A percentile compares a stretch with the other conserved stretches of the same genome.
These are phyloP conservation scores for Cladophialophora immunda DNA, from an alignment of 2,329 filamentous ascomycete species.

Conservation along the genomic window DNA sequence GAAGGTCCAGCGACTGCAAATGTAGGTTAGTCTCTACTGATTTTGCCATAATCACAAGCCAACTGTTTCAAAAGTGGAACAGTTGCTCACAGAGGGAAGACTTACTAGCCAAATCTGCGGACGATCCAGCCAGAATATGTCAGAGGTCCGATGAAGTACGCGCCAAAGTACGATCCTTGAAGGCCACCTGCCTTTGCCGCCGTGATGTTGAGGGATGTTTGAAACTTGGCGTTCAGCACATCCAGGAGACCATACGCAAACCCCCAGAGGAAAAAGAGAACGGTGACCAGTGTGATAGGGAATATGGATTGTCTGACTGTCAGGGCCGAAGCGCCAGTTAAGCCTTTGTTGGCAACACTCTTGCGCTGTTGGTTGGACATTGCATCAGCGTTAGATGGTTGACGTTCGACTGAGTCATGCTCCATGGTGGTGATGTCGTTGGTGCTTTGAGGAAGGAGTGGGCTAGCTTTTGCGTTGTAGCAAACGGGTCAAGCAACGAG, in stretches of 20 bases:
- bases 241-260: constrained; percentile 60
- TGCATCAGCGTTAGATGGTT: constrained; percentile 39
- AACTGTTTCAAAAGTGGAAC: background rate
- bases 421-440: constrained; percentile 25
- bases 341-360: constrained; percentile 39
- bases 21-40: background rate
- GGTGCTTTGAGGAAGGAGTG: background rate
- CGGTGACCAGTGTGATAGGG: constrained; percentile 56
- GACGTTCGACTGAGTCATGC: constrained; percentile 37
- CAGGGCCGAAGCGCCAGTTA: constrained; percentile 52
- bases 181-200: constrained; percentile 68
- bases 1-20: constrained; percentile 71
- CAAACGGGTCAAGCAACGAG: background rate
- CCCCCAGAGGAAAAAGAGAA: constrained; percentile 64
- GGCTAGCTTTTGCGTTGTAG: background rate
- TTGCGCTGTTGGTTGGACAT: constrained; percentile 35
- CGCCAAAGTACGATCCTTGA: constrained; percentile 71
- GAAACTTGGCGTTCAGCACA: constrained; percentile 65
- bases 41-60: background rate
- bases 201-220: constrained; percentile 63
- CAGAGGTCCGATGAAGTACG: constrained; percentile 63
- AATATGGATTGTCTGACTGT: constrained; percentile 55
- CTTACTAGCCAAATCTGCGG: constrained; percentile 67
- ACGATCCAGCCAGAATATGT: constrained; percentile 68
- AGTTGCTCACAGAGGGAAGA: background rate